Evolutionary conservation across 805 yeast species (phyloP).

Genomic region (Kodamaea nitidulidarum): DNA sequence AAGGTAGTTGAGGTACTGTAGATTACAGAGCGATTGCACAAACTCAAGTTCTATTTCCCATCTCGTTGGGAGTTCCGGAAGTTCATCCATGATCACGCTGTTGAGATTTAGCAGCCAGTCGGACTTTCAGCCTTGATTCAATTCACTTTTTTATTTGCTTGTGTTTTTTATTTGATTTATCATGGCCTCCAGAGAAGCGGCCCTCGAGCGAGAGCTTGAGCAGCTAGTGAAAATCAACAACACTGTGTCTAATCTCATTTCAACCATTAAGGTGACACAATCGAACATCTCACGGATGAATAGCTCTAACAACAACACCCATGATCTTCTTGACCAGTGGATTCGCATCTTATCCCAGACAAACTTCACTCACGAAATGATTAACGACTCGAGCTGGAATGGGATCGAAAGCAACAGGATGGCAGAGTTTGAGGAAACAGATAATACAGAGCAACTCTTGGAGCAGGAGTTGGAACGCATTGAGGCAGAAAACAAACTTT

Average conservation of each 20-base stretch:
- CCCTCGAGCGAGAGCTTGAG: conserved; percentile 27
- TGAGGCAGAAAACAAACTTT: conserved; percentile 24
- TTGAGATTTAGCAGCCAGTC: no score
- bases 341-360: conserved; percentile 59
- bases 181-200: conserved; percentile 4
- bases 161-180: conserved; percentile 12
- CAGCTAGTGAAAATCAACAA: conserved; percentile 31
- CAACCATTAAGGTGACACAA: conserved; percentile 25
- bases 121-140: no score
- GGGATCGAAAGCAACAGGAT: conserved; percentile 18
- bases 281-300: conserved; percentile 29
- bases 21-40: conserved; percentile 87
- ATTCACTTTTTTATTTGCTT: conserved; percentile 5
- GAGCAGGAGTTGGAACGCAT: conserved; percentile 21
- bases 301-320: conserved; percentile 45
- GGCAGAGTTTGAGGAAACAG: conserved; percentile 15
- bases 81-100: background rate
- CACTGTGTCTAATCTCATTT: conserved; percentile 27
- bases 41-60: conserved; percentile 93
- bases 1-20: conserved; percentile 78
- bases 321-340: conserved; percentile 55
- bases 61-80: conserved; percentile 53
- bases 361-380: conserved; percentile 46
- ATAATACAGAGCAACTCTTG: conserved; percentile 24
- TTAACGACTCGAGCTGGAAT: conserved; percentile 42